Percentiles rank a stretch among this genome's conserved stretches.
phyloP scores from a whole-genome alignment of 148 eudicot genomes.

The Vaccinium macrocarpon region DNA sequence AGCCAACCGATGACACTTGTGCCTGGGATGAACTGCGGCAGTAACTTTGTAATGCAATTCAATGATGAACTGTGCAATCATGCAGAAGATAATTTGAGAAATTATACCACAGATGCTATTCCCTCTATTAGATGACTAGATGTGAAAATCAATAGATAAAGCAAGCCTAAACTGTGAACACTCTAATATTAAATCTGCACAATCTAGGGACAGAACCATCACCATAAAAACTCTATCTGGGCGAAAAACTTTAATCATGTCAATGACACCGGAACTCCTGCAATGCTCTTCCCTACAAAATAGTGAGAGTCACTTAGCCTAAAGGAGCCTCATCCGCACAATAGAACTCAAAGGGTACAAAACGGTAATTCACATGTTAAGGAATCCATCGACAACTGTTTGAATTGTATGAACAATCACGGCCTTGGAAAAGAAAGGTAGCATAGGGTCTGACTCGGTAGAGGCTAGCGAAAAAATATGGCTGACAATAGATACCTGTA shows the following conservation, averaged over 20 bases:
- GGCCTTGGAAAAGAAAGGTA: conserved; percentile 68
- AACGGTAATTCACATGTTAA: conserved; percentile 54
- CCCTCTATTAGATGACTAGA: conserved; percentile 4
- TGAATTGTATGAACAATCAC: conserved; percentile 59
- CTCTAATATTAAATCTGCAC: neutral
- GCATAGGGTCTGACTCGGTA: conserved; percentile 48
- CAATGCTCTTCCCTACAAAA: conserved; percentile 56
- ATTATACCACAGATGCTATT: neutral
- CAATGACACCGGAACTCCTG: conserved; percentile 51
- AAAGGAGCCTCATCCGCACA: conserved; percentile 10
- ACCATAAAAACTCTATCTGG: conserved; percentile 98
- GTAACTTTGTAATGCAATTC: conserved; percentile 91
- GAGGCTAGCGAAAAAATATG: conserved; percentile 74
- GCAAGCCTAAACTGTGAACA: neutral
- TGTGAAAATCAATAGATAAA: neutral
- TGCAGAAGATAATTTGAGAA: conserved; percentile 6
- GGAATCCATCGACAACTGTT: conserved; percentile 92
- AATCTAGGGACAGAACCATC: conserved; percentile 18
- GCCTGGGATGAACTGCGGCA: conserved; percentile 73
- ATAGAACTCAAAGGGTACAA: conserved; percentile 12
- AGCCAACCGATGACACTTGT: conserved; percentile 74
- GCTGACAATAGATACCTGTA: conserved; percentile 87
- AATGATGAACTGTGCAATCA: conserved; percentile 62
- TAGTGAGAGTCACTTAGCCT: conserved; percentile 1
- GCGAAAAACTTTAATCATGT: conserved; percentile 85